Evolutionary conservation across 2,329 filamentous ascomycete genomes (phyloP), one percentile per base, ranked within the genome.

Genomic region (Penicillium sp.): DNA sequence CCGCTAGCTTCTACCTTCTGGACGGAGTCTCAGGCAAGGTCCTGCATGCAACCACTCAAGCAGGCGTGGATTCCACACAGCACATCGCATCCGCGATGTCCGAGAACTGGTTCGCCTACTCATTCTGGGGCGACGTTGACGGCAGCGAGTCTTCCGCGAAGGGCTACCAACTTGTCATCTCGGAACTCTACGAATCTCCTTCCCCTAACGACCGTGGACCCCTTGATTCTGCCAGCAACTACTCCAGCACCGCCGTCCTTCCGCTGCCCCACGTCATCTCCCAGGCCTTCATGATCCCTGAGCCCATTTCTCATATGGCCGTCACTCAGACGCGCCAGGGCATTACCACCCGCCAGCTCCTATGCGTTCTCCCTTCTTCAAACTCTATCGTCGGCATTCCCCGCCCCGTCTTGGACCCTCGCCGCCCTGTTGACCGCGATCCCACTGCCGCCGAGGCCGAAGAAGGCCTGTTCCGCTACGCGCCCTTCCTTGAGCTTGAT

Each of bases 41-140:
- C 18, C 80, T 99, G 2, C 81, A 90, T 60, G 85, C 89, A 1
- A 81, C 84, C 42, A 83, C 79, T 0, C 87, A 96, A 68, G 74
- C 81, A 6, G 88, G 87, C 4, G 85, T 96, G 32, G 92, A 97
- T 67, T 79, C 83, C 1, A 78, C 75, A 44, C 87, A 91, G 68
- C 82, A 87, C 0, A 88, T 96, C 56, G 80, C 88, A 19, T 91
- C 91, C 39, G 83, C 85, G 26, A 80, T 97, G 48, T 89, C 91
- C 0, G 94, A 99, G 78, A 97, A 99, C 75, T 97, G 93, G 91
- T 92, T 95, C 67, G 82, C 87, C 7, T 97, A 96, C 77, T 88
- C 90, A 7, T 89, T 92, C 72, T 86, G 86, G 67, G 75, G 76
- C 3, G 78, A 86, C 30, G 74, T 78, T 40, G 65, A 68, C 40